phyloP scores from a whole-genome alignment of 768 basidiomycete species.

The Lanmaoa pseudosensibilis region DNA sequence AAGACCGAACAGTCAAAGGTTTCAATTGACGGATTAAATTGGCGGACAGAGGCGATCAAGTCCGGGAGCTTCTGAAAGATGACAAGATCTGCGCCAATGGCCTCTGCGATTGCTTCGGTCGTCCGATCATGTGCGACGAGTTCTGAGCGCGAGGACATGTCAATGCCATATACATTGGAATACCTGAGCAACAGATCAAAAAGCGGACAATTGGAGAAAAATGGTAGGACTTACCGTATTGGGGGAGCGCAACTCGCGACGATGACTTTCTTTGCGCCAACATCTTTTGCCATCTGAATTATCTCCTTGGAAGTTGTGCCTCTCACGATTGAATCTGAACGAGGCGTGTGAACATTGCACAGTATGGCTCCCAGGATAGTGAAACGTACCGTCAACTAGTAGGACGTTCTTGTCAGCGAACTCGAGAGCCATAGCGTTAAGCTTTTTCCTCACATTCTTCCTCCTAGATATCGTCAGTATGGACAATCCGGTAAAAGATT shows the following conservation, averaged over 20 bases:
- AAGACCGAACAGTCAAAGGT: constrained; percentile 97
- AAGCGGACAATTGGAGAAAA: not conserved
- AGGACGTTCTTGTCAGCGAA: constrained; percentile 91
- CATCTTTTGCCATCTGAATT: constrained; percentile 98
- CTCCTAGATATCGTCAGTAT: constrained; percentile 45
- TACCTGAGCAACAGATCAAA: constrained; percentile 43
- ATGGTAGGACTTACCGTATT: constrained; percentile 59
- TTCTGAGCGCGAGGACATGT: constrained; percentile 96
- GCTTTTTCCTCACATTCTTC: constrained; percentile 92
- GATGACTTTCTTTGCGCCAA: constrained; percentile 93
- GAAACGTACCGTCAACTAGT: constrained; percentile 82
- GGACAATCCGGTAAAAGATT: not conserved
- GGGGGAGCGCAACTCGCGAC: constrained; percentile 97
- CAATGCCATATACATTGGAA: constrained; percentile 98
- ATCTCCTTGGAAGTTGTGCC: constrained; percentile 99
- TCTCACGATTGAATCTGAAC: constrained; percentile 91
- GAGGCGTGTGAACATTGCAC: not conserved
- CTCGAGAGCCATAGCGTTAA: constrained; percentile 98
- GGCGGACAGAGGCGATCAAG: constrained; percentile 80
- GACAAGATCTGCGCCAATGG: constrained; percentile 93
- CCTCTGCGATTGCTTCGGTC: constrained; percentile 65
- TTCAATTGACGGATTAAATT: constrained; percentile 74
- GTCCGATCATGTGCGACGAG: constrained; percentile 84
- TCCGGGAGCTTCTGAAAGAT: constrained; percentile 94
- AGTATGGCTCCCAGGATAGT: not conserved